Percentiles rank a stretch among this genome's conserved stretches.
These are phyloP conservation scores for Floccularia luteovirens DNA, from an alignment of 768 basidiomycete species.

Conservation along the genomic window DNA sequence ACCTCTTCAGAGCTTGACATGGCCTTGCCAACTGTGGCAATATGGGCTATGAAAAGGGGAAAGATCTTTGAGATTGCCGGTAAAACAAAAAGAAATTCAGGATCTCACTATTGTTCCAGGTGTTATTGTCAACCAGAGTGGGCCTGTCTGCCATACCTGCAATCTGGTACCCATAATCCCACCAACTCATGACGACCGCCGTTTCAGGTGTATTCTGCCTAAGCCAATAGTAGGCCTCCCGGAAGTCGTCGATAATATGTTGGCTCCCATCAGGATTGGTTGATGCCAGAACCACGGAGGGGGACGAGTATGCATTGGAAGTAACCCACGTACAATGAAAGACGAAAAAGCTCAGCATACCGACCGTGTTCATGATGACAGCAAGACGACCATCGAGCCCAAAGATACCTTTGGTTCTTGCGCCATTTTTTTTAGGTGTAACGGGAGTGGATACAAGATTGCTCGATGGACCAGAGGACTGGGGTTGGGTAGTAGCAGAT, in stretches of 20 bases:
- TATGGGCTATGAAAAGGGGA: constrained; percentile 60
- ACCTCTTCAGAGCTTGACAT: constrained; percentile 94
- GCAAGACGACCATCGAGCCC: constrained; percentile 78
- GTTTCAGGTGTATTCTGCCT: constrained; percentile 90
- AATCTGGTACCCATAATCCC: constrained; percentile 99
- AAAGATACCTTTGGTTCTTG: constrained; percentile 58
- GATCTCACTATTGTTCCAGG: constrained; percentile 92
- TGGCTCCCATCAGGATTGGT: constrained; percentile 75
- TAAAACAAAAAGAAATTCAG: neutral
- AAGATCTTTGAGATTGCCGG: constrained; percentile 6
- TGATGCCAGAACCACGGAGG: constrained; percentile 91
- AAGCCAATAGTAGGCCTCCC: constrained; percentile 99
- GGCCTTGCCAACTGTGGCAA: constrained; percentile 97
- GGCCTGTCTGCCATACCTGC: constrained; percentile 98
- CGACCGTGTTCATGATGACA: constrained; percentile 67
- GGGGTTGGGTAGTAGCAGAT: constrained; percentile 23
- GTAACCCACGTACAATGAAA: constrained; percentile 98
- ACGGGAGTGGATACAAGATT: constrained; percentile 26
- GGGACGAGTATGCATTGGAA: constrained; percentile 90
- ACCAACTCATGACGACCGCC: constrained; percentile 98
- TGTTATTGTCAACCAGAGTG: constrained; percentile 97
- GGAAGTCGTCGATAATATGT: constrained; percentile 97
- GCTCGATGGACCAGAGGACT: constrained; percentile 19
- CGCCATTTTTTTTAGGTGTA: constrained; percentile 23
- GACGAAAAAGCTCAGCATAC: constrained; percentile 85